These are phyloP conservation scores for Thelonectria rubi DNA, from an alignment of 2,329 filamentous ascomycete genomes.

Conservation along the genomic window DNA sequence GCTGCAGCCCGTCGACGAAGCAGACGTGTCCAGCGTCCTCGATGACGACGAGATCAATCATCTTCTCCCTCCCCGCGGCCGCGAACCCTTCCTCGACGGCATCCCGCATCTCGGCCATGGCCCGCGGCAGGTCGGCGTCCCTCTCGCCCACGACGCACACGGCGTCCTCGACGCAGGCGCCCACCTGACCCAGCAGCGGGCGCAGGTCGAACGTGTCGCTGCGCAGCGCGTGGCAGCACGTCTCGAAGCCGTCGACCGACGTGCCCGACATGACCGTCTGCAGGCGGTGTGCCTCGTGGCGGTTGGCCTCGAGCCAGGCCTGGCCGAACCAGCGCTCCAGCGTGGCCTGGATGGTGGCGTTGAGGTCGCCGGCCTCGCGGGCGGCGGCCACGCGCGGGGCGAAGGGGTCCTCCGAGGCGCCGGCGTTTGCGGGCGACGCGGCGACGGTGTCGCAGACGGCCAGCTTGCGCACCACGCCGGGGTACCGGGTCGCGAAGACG, in stretches of 20 bases:
- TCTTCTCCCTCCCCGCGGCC: conserved; percentile 35
- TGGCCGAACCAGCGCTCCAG: conserved; percentile 54
- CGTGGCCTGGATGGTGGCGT: conserved; percentile 44
- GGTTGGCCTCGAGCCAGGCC: conserved; percentile 48
- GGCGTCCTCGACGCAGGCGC: conserved; percentile 46
- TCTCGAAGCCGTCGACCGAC: conserved; percentile 52
- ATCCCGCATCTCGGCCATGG: conserved; percentile 51
- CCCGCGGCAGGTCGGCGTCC: conserved; percentile 51
- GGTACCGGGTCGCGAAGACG: conserved; percentile 51
- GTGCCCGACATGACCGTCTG: conserved; percentile 49
- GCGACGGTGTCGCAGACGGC: conserved; percentile 53
- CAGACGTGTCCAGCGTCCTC: conserved; percentile 50
- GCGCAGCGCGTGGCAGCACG: conserved; percentile 51
- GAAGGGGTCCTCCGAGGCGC: conserved; percentile 50
- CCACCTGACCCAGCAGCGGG: conserved; percentile 47
- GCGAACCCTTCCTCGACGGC: conserved; percentile 47
- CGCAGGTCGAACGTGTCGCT: conserved; percentile 51
- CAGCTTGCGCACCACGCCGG: conserved; percentile 49
- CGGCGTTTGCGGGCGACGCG: conserved; percentile 49
- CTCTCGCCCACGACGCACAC: conserved; percentile 53
- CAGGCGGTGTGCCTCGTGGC: conserved; percentile 49
- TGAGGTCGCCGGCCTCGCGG: conserved; percentile 45
- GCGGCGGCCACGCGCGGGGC: conserved; percentile 47
- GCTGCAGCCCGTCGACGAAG: conserved; percentile 50
- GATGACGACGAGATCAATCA: conserved; percentile 48